phyloP scores from a whole-genome alignment of 768 basidiomycete genomes.

The Boletales sp. region DNA sequence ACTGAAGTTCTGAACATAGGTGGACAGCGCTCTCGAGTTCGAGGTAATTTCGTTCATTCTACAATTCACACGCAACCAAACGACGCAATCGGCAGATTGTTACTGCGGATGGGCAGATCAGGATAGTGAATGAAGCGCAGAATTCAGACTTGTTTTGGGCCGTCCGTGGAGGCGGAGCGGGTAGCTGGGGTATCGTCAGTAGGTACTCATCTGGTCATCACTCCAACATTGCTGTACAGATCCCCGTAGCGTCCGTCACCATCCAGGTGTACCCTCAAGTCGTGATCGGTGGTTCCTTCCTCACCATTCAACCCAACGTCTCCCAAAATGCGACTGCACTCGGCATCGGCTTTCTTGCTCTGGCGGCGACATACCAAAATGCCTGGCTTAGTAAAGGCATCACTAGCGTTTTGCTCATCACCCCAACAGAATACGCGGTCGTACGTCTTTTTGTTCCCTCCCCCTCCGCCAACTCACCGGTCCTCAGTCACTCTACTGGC shows the following conservation, averaged over 20 bases:
- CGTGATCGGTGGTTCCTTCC: constrained; percentile 9
- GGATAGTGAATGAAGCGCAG: constrained; percentile 38
- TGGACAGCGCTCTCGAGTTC: constrained; percentile 45
- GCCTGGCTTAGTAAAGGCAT: constrained; percentile 13
- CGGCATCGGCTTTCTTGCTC: constrained; percentile 16
- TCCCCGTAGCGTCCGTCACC: constrained; percentile 15
- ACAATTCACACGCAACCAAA: not conserved
- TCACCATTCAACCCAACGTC: constrained; percentile 8
- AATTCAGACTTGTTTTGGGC: constrained; percentile 54
- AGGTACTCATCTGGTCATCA: not conserved
- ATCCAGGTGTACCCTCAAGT: constrained; percentile 9
- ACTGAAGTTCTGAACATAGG: constrained; percentile 26
- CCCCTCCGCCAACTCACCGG: not conserved
- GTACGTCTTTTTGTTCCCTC: constrained; percentile 4
- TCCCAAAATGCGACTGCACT: constrained; percentile 10
- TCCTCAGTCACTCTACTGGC: constrained; percentile 17
- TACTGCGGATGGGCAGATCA: constrained; percentile 36
- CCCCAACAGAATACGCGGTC: constrained; percentile 6
- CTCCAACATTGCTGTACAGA: not conserved
- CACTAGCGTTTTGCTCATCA: not conserved
- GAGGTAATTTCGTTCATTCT: constrained; percentile 7
- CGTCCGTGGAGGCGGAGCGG: constrained; percentile 48
- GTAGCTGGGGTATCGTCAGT: constrained; percentile 47
- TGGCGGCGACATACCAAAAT: constrained; percentile 20
- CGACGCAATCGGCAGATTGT: constrained; percentile 28